These are phyloP conservation scores for Arctium minus DNA, from an alignment of 129 eudicot species.

Conservation along the genomic window DNA sequence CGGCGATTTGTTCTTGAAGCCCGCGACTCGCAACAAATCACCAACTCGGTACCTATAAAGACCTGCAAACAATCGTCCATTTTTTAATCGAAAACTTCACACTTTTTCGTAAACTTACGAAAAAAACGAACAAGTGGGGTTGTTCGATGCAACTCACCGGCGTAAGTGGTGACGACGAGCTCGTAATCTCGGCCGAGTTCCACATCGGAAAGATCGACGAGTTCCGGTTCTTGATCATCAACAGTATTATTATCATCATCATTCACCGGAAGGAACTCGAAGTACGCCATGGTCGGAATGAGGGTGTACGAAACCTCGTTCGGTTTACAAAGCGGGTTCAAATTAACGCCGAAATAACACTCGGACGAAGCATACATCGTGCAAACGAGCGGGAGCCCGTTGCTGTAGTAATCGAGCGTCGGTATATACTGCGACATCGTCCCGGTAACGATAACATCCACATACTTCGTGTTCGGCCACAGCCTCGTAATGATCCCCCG, in stretches of 20 bases:
- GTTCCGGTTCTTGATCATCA: constrained; percentile 32
- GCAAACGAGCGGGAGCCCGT: constrained; percentile 80
- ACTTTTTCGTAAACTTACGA: not conserved
- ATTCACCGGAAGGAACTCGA: constrained; percentile 65
- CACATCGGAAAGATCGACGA: constrained; percentile 65
- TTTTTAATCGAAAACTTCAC: not conserved
- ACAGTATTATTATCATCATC: not conserved
- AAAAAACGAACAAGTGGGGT: not conserved
- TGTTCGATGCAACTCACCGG: constrained; percentile 40
- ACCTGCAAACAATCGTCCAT: constrained; percentile 34
- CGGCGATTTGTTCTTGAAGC: constrained; percentile 83
- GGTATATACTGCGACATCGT: constrained; percentile 87
- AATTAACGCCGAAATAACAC: constrained; percentile 73
- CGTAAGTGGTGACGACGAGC: constrained; percentile 84
- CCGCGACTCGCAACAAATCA: constrained; percentile 66
- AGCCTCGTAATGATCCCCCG: constrained; percentile 71
- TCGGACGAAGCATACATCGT: constrained; percentile 87
- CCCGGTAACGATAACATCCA: constrained; percentile 79
- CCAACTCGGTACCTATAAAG: constrained; percentile 80
- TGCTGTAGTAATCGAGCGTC: constrained; percentile 67
- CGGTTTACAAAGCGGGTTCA: constrained; percentile 82
- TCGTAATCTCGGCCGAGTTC: constrained; percentile 73
- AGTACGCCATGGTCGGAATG: constrained; percentile 79
- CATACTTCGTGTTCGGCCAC: constrained; percentile 82
- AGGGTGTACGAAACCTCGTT: constrained; percentile 75